Evolutionary conservation across 2,329 filamentous ascomycete genomes (phyloP).

Genomic region (Neopestalotiopsis rosae): DNA sequence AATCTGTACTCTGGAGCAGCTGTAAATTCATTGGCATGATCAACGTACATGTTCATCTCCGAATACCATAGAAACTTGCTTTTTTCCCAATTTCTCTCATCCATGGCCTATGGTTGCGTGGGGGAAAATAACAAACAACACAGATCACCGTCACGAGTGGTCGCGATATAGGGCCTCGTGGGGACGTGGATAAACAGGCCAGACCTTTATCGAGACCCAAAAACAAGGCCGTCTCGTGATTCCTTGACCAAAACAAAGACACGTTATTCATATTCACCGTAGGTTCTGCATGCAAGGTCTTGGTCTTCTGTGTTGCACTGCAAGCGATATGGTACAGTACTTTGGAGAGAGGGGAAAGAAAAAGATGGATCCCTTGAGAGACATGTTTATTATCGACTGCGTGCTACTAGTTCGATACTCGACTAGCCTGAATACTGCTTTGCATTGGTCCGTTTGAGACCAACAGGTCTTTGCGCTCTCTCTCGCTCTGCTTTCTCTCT

Average conservation of each 20-base stretch:
- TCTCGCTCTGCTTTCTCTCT: not conserved
- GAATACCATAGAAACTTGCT: not conserved
- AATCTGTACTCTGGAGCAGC: too few relatives aligned
- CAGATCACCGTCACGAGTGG: not conserved
- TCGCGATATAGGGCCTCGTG: not conserved
- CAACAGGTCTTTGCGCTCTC: slow-evolving; percentile 8
- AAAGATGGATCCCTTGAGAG: not conserved
- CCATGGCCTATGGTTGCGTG: not conserved
- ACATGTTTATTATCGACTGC: not conserved
- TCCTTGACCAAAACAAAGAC: not conserved
- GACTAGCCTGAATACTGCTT: not conserved
- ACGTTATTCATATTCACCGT: not conserved
- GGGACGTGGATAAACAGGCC: not conserved
- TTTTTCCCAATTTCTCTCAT: not conserved
- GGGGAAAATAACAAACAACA: not conserved
- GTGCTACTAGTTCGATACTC: slow-evolving; percentile 1
- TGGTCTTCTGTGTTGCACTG: not conserved
- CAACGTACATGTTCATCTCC: too few relatives aligned
- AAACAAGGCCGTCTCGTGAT: not conserved
- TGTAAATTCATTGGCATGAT: too few relatives aligned
- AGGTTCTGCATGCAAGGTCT: not conserved
- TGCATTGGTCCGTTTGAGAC: not conserved
- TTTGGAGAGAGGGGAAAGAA: not conserved
- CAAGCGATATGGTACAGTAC: not conserved
- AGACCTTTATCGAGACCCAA: not conserved